Base-by-base conservation (phyloP, 1,284 basidiomycete genomes). In the Apiotrichum porosum region DNA sequence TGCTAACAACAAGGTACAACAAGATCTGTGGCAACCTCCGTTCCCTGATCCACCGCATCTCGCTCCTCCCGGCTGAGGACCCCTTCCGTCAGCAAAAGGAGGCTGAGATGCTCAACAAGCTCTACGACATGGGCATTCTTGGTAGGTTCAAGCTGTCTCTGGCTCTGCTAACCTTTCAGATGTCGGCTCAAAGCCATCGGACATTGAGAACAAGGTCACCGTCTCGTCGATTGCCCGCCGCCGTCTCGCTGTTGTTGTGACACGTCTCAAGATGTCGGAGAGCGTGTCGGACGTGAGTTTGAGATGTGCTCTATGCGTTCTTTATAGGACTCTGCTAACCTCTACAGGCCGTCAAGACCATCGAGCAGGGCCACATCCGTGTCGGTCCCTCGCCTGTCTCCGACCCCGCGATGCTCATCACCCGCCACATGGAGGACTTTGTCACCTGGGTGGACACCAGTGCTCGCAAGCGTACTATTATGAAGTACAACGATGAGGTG, bases 371-470 rank as follows among this genome's bases (percentile, higher is more conserved):
- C 0, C 94, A 99, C 72, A 84, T 99, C 57, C 84, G 95, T 28
- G 92, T 98, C 13, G 95, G 95, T 6, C 91, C 95, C 22, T 89
- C 97, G 63, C 88, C 89, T 0, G 84, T 98, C 63, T 94, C 88
- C 0, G 95, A 99, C 71, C 95, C 95, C 2, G 95, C 94, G 1
- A 97, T 87, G 75, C 80, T 98, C 49, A 92, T 99, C 56, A 95
- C 93, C 21, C 79, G 92, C 81, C 89, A 92, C 61, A 93, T 95
- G 90, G 93, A 98, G 69, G 95, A 99, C 78, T 98, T 97, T 74
- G 91, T 98, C 39, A 97, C 95, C 18, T 99, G 95, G 95, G 92
- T 98, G 15, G 93, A 98, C 72, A 93, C 91, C 21, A 92, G 87
- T 59, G 95, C 94, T 71, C 81, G 97, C 71, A 97, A 95, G 82